Conservation (phyloP, 371 early-diverging fungal genomes). For the Encephalitozoon romaleae region DNA sequence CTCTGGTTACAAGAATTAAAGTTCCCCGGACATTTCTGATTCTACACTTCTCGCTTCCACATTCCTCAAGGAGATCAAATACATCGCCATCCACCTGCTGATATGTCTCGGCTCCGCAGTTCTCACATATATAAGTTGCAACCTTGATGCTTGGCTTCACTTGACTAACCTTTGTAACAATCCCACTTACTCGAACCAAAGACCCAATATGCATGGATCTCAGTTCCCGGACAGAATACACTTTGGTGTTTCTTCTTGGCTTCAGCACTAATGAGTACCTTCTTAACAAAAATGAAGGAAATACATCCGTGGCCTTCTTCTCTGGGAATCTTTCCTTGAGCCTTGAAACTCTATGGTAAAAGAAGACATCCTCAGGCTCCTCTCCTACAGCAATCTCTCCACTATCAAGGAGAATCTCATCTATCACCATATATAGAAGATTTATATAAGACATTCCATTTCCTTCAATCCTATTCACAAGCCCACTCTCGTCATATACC, state of each 20-base stretch:
- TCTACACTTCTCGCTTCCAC: conserved; percentile 73
- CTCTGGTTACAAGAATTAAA: conserved; percentile 80
- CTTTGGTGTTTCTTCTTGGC: conserved; percentile 17
- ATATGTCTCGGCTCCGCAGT: conserved; percentile 89
- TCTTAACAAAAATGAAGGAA: conserved; percentile 52
- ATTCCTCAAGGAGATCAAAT: conserved; percentile 77
- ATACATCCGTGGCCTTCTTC: conserved; percentile 44
- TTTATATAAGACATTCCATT: conserved; percentile 56
- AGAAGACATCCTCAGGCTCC: conserved; percentile 52
- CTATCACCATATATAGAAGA: conserved; percentile 55
- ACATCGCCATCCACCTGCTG: conserved; percentile 68
- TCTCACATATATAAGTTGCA: conserved; percentile 83
- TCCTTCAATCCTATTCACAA: conserved; percentile 42
- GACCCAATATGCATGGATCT: conserved; percentile 73
- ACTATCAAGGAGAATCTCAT: conserved; percentile 54
- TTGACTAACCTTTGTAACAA: conserved; percentile 86
- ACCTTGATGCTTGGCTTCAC: conserved; percentile 83
- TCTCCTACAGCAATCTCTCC: conserved; percentile 42
- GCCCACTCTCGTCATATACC: conserved; percentile 53
- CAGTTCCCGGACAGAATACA: conserved; percentile 68
- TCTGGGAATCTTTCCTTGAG: conserved; percentile 57
- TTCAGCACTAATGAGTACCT: conserved; percentile 47
- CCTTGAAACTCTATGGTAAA: conserved; percentile 56
- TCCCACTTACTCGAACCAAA: conserved; percentile 78
- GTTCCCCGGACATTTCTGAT: conserved; percentile 73